A percentile compares a stretch with the other conserved stretches of the same genome.
Conservation (phyloP, 108 stramenopile species). For the Nannochloropsis salina region DNA sequence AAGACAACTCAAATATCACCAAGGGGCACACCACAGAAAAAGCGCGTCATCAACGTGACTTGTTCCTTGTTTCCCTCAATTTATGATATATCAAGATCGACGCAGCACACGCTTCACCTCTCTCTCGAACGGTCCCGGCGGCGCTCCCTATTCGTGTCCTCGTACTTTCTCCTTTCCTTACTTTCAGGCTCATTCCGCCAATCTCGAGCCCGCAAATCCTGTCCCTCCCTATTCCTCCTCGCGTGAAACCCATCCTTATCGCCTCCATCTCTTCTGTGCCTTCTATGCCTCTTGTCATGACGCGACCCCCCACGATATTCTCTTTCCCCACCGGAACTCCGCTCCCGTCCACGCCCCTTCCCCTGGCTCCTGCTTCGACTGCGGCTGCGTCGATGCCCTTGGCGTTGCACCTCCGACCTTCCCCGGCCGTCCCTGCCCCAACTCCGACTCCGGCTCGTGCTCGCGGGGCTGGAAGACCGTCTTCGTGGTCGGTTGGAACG, state of each 20-base stretch:
- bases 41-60: too few relatives aligned
- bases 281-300: not conserved
- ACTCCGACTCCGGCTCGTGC: constrained; percentile 32
- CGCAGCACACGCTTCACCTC: too few relatives aligned
- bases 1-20: too few relatives aligned
- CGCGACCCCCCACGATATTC: not conserved
- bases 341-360: constrained; percentile 24
- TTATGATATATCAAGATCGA: too few relatives aligned
- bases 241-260: not conserved
- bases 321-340: not conserved
- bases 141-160: too few relatives aligned
- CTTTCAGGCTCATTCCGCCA: too few relatives aligned
- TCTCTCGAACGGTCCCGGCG: too few relatives aligned
- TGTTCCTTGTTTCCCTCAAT: too few relatives aligned
- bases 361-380: constrained; percentile 38
- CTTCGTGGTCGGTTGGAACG: constrained; percentile 13
- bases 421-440: constrained; percentile 24
- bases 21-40: too few relatives aligned
- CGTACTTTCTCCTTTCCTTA: too few relatives aligned
- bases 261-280: not conserved
- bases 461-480: constrained; percentile 24
- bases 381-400: not conserved
- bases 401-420: constrained; percentile 13
- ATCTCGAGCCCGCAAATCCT: too few relatives aligned
- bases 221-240: not conserved